A percentile compares a stretch with the other conserved stretches of the same genome.
phyloP scores from a whole-genome alignment of 441 rosid species.

The Manihot esculenta region DNA sequence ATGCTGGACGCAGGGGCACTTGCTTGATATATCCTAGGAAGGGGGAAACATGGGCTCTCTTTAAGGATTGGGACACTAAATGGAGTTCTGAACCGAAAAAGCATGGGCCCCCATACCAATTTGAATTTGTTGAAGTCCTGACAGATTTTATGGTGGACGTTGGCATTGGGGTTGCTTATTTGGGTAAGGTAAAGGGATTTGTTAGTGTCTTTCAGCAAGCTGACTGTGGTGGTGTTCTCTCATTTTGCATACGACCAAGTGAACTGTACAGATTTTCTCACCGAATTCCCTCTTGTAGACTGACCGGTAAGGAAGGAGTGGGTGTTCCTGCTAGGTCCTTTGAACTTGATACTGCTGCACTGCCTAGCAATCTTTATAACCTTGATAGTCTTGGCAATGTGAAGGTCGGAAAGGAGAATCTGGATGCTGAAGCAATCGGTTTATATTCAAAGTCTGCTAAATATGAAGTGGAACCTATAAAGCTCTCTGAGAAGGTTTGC shows the following conservation, averaged over 20 bases:
- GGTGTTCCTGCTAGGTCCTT: constrained; percentile 59
- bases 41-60: constrained; percentile 88
- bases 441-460: constrained; percentile 20
- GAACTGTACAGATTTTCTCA: constrained; percentile 64
- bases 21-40: constrained; percentile 54
- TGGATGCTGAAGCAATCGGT: constrained; percentile 18
- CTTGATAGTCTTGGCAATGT: constrained; percentile 23
- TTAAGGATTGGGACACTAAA: constrained; percentile 56
- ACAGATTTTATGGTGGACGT: constrained; percentile 37
- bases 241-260: constrained; percentile 31
- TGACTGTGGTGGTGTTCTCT: constrained; percentile 24
- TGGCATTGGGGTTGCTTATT: constrained; percentile 55
- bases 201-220: constrained; percentile 45
- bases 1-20: constrained; percentile 18
- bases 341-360: constrained; percentile 69
- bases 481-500: constrained; percentile 22
- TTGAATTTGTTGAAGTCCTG: constrained; percentile 74
- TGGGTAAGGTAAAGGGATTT: constrained; percentile 75
- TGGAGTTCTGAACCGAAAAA: constrained; percentile 45
- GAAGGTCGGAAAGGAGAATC: constrained; percentile 22
- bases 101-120: constrained; percentile 46
- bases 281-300: constrained; percentile 48
- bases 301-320: constrained; percentile 58
- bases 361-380: constrained; percentile 38
- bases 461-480: constrained; percentile 24